Conservation (phyloP, 371 early-diverging fungal genomes). For the Saksenaea vasiformis region DNA sequence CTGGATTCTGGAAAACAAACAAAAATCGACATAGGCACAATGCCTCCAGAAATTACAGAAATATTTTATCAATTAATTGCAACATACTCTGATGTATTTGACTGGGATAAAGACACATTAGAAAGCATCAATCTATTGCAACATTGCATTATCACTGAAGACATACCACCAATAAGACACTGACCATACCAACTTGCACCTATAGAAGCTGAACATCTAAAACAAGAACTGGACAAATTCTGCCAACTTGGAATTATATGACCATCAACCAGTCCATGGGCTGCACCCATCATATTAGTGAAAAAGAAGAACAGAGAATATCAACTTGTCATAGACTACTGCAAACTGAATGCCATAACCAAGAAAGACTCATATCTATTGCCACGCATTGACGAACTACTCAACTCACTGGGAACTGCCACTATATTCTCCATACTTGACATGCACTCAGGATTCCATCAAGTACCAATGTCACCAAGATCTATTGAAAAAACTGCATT, state of each 20-base stretch:
- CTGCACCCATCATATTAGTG: constrained; percentile 42
- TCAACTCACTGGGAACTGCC: constrained; percentile 24
- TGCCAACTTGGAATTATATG: constrained; percentile 16
- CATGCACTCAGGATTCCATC: constrained; percentile 39
- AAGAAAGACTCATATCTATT: constrained; percentile 35
- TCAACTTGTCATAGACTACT: constrained; percentile 32
- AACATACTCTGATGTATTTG: too few relatives aligned
- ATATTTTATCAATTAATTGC: too few relatives aligned
- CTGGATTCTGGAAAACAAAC: too few relatives aligned
- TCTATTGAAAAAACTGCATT: constrained; percentile 34
- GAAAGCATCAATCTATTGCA: background rate
- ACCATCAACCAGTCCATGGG: constrained; percentile 22
- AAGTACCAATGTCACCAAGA: constrained; percentile 25
- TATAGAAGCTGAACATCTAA: constrained; percentile 10
- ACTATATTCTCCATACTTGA: constrained; percentile 47
- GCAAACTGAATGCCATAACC: constrained; percentile 41
- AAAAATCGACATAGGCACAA: too few relatives aligned
- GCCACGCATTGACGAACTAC: constrained; percentile 38
- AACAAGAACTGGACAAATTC: constrained; percentile 17
- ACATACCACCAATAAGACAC: constrained; percentile 8
- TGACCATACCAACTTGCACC: constrained; percentile 6
- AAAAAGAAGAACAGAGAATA: constrained; percentile 41
- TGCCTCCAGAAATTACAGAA: too few relatives aligned
- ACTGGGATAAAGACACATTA: too few relatives aligned
- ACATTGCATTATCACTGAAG: constrained; percentile 14